Base-by-base conservation (phyloP, 371 early-diverging fungal genomes). In the Batkoa obscura region DNA sequence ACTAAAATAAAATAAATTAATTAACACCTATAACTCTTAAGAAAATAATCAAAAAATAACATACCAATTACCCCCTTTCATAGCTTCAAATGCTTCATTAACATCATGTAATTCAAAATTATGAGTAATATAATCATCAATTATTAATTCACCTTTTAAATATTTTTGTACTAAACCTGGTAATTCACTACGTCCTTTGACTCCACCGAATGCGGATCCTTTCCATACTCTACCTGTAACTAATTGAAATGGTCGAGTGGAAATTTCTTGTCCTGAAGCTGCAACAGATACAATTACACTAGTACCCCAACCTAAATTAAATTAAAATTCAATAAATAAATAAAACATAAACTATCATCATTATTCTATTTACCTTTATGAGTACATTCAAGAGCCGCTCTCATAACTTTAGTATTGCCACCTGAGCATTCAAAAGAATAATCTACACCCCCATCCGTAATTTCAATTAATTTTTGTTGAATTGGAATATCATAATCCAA, bases 361-460 rank as follows among this genome's bases (percentile, higher is more conserved):
- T n/a, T n/a, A n/a, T n/a, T n/a, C n/a, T n/a, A n/a, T n/a, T n/a
- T n/a, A n/a, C n/a, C 45, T 41, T 54, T 58, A 35, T 47, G 34
- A 50, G 34, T 46, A 41, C 80, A 73, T 71, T 95, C 96, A 39
- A 95, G 71, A 39, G 95, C 96, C 36, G 92, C 74, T 35, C 94
- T 81, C 96, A 95, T 94, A 32, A 92, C 83, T 43, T 84, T 67
- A 34, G 82, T 80, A 56, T 90, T 90, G 54, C 93, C 88, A 54
- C 93, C 88, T 51, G 88, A 85, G 69, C 92, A 91, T 65, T 95
- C 96, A 64, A 95, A 94, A 35, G 94, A 86, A 62, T 90, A 91
- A 59, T 95, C 96, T 39, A 90, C 75, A 57, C 96, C 96, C 57
- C 94, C 94, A 58, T 91, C 94, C 30, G 90, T 90, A 69, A 85